These are phyloP conservation scores for Tricladium varicosporioides DNA, from an alignment of 2,329 filamentous ascomycete species.

Conservation along the genomic window DNA sequence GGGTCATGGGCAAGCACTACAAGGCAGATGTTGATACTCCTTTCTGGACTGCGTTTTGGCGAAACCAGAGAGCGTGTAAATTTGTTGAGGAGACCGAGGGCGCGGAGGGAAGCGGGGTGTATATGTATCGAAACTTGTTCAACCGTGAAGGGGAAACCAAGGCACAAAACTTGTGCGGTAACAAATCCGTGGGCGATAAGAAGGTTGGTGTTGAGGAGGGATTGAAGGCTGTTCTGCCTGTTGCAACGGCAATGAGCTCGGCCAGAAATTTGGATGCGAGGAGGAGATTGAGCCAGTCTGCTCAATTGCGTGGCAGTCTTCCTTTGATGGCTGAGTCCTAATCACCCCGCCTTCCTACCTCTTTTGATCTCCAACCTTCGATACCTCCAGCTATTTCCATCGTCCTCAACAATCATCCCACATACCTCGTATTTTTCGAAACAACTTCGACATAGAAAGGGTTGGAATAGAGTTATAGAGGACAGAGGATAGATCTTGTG, in stretches of 20 bases:
- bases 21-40: conserved; percentile 39
- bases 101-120: conserved; percentile 33
- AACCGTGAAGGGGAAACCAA: conserved; percentile 27
- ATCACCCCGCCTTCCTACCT: background rate
- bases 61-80: conserved; percentile 33
- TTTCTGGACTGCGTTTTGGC: conserved; percentile 37
- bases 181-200: background rate
- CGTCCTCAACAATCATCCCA: too few species aligned
- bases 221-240: conserved; percentile 8
- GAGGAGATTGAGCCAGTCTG: conserved; percentile 28
- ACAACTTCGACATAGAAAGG: too few species aligned
- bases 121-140: conserved; percentile 34
- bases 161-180: conserved; percentile 16
- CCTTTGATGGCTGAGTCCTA: conserved; percentile 28
- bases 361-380: background rate
- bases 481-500: too few species aligned
- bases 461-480: too few species aligned
- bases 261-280: conserved; percentile 28
- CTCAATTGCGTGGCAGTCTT: conserved; percentile 28
- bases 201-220: conserved; percentile 13
- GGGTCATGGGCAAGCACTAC: conserved; percentile 55
- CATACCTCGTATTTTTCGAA: too few species aligned
- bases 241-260: conserved; percentile 26
- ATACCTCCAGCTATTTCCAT: background rate
- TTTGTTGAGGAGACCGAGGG: conserved; percentile 37